Evolutionary conservation across 2,329 filamentous ascomycete genomes (phyloP), one percentile per base, ranked within the genome.

Genomic region (Aureobasidium lini): DNA sequence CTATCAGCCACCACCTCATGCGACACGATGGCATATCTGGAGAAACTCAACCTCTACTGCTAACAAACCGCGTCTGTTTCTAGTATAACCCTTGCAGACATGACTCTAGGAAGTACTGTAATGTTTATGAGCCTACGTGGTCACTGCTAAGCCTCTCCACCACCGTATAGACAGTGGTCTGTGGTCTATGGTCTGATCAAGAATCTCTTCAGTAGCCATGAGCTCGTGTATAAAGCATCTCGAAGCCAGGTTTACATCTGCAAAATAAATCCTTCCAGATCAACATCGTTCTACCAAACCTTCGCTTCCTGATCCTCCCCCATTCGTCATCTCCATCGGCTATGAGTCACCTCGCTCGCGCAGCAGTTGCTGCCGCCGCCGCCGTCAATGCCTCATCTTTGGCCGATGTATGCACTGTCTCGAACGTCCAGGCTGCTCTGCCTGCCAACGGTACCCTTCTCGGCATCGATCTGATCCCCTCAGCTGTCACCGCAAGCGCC

Each of bases 381-480:
- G 42, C 32, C 16, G 54, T 23, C 13, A 48, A 32, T 31, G 34
- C 54, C 52, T 53, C 60, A n/a, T 54, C 61, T 29, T 60, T 64
- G 8, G 47, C 46, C 57, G 50, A 59, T 9, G 58, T 66, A 53
- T 65, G 61, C 48, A 62, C 56, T 29, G 54, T 52, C 40, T 61
- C 63, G 50, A 62, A 63, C 47, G 62, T 57, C 10, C 36, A 59
- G 39, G 50, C 49, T 32, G 57, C 60, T 13, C 42, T 63, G 3
- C 64, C 63, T 43, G 47, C 53, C 9, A 50, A 64, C 36, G 63
- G 61, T 18, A 62, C 61, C 13, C 40, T 63, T 6, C 44, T 58
- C 7, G 54, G 54, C 43, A 57, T 57, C 29, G 82, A 57, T 71
- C 75, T 64, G 74, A 73, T 75, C 50, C 61, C 70, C 28, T 68